Conservation (phyloP, 768 basidiomycete species). For the Lactarius akahatsu region DNA sequence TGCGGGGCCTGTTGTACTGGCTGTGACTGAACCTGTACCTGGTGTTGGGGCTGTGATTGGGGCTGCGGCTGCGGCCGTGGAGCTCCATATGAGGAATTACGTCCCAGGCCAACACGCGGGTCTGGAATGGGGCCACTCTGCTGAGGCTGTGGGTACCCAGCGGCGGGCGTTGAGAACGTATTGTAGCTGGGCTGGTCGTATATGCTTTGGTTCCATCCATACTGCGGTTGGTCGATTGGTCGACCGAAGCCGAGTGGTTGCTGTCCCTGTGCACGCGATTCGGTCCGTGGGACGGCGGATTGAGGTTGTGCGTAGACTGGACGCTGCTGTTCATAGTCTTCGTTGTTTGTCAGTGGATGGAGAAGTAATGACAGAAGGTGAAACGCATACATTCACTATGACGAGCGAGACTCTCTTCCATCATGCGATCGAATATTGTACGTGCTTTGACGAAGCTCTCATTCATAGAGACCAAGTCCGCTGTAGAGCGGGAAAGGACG, state of each 20-base stretch:
- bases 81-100: constrained; percentile 10
- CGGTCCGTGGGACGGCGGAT: constrained; percentile 35
- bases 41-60: constrained; percentile 31
- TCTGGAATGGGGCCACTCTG: constrained; percentile 31
- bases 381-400: constrained; percentile 59
- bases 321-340: constrained; percentile 57
- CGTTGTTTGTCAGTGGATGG: constrained; percentile 5
- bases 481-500: constrained; percentile 41
- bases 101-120: constrained; percentile 3
- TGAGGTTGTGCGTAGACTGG: constrained; percentile 31
- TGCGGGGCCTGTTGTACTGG: constrained; percentile 29
- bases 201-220: constrained; percentile 50
- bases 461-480: constrained; percentile 92
- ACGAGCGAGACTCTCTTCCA: constrained; percentile 83
- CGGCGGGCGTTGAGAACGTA: constrained; percentile 38
- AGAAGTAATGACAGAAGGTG: constrained; percentile 17
- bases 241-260: constrained; percentile 33
- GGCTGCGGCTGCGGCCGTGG: constrained; percentile 32
- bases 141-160: constrained; percentile 34
- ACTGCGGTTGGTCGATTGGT: constrained; percentile 40
- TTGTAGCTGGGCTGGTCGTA: constrained; percentile 49
- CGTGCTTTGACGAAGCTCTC: constrained; percentile 89
- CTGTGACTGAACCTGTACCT: constrained; percentile 36
- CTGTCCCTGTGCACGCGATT: constrained; percentile 34
- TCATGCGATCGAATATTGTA: constrained; percentile 89